Percentiles rank a stretch among this genome's conserved stretches.
Conservation (phyloP, 2,329 filamentous ascomycete genomes). For the Venturia aucupariae region DNA sequence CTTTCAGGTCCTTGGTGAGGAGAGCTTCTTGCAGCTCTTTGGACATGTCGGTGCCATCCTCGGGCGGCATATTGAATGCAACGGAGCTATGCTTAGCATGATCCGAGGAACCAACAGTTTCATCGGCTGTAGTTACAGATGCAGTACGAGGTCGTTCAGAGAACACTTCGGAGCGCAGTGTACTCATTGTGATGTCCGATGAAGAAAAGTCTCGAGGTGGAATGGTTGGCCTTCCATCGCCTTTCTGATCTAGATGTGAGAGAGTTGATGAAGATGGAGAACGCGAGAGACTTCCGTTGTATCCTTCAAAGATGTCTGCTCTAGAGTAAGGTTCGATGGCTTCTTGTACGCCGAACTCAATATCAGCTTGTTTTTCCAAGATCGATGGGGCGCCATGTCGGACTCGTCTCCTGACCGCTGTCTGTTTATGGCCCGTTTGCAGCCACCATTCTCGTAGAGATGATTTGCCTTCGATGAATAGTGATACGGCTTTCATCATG, state of each 20-base stretch:
- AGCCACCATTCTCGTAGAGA: constrained; percentile 12
- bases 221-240: neutral
- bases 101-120: neutral
- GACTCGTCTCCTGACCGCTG: neutral
- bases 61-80: neutral
- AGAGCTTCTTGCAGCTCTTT: constrained; percentile 3
- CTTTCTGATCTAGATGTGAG: neutral
- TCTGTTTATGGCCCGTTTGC: neutral
- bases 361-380: constrained; percentile 2
- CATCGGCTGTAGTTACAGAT: neutral
- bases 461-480: constrained; percentile 17
- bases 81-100: neutral
- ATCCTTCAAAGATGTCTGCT: neutral
- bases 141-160: neutral
- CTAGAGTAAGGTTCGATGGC: neutral
- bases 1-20: constrained; percentile 4
- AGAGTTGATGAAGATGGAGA: constrained; percentile 4
- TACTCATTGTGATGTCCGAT: neutral
- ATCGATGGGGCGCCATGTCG: neutral
- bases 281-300: neutral
- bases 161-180: neutral
- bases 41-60: neutral
- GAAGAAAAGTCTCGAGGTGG: neutral
- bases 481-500: constrained; percentile 17
- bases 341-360: constrained; percentile 8